A percentile compares a stretch with the other conserved stretches of the same genome.
Conservation (phyloP, 176 grass and related monocot species). For the Melocanna baccifera region DNA sequence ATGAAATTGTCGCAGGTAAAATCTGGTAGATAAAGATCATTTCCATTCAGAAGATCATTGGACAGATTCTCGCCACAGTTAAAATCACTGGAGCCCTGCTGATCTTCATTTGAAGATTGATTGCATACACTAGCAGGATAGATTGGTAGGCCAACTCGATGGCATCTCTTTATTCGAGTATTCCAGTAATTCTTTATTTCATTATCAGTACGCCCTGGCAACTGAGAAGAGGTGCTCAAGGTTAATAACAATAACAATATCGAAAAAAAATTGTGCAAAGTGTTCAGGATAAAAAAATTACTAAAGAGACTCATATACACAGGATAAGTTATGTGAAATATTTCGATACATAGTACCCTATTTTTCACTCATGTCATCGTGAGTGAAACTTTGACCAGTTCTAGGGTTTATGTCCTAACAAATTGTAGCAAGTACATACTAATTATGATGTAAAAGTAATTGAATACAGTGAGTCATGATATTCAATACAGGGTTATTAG, state of each 20-base stretch:
- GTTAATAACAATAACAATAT: slow-evolving; percentile 19
- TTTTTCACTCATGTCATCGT: background rate
- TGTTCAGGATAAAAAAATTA: background rate
- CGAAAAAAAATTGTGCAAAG: background rate
- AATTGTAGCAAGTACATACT: slow-evolving; percentile 3
- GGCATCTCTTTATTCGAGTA: slow-evolving; percentile 87
- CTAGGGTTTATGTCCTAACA: background rate
- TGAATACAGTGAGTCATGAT: background rate
- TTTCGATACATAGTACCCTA: background rate
- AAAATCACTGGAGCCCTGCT: slow-evolving; percentile 46
- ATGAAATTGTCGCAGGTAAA: slow-evolving; percentile 58
- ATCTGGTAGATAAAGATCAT: slow-evolving; percentile 51
- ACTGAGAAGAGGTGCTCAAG: slow-evolving; percentile 50
- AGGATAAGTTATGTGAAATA: slow-evolving; percentile 7
- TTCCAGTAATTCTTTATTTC: slow-evolving; percentile 99
- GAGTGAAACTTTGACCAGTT: background rate
- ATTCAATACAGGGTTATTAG: background rate
- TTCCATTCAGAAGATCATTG: slow-evolving; percentile 55
- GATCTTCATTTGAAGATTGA: slow-evolving; percentile 58
- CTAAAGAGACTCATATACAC: background rate
- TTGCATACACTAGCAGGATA: slow-evolving; percentile 65
- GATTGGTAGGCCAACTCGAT: slow-evolving; percentile 67
- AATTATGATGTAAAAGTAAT: background rate
- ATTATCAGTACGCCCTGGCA: slow-evolving; percentile 97
- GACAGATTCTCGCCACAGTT: slow-evolving; percentile 46